phyloP scores from a whole-genome alignment of 208 protist species.

The Leishmania major region DNA sequence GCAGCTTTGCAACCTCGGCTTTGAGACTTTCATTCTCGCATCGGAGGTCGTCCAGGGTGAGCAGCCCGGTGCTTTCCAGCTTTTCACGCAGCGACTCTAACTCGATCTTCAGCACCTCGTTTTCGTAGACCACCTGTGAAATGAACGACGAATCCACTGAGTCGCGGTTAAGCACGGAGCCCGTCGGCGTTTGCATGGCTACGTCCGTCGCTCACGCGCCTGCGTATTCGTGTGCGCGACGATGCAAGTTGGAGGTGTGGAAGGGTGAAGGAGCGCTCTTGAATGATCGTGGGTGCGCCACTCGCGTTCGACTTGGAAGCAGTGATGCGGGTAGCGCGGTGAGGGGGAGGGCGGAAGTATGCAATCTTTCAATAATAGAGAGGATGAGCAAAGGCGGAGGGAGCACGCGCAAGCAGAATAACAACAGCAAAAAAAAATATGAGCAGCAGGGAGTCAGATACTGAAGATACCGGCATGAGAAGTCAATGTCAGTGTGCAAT shows the following conservation, averaged over 20 bases:
- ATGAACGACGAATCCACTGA: slow-evolving; percentile 14
- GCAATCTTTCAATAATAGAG: neutral
- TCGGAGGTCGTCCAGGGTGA: slow-evolving; percentile 29
- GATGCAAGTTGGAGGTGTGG: neutral
- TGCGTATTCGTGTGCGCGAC: neutral
- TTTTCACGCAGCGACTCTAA: slow-evolving; percentile 33
- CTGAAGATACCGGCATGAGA: neutral
- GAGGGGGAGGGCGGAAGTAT: neutral
- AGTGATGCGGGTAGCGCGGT: neutral
- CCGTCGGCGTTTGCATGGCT: slow-evolving; percentile 40
- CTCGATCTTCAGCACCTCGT: slow-evolving; percentile 68
- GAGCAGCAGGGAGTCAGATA: neutral
- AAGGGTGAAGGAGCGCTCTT: neutral
- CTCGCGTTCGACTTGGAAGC: neutral
- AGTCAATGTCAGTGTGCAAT: neutral
- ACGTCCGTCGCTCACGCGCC: neutral
- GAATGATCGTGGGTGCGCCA: neutral
- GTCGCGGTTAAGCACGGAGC: slow-evolving; percentile 40
- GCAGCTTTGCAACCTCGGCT: slow-evolving; percentile 20
- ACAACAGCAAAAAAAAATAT: neutral
- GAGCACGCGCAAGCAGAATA: neutral
- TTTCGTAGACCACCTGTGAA: slow-evolving; percentile 54
- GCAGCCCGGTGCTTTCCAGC: slow-evolving; percentile 39
- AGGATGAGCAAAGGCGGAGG: neutral
- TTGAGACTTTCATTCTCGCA: slow-evolving; percentile 39